Conservation (phyloP, 306 rosid genomes). For the Trichosanthes truncata region DNA sequence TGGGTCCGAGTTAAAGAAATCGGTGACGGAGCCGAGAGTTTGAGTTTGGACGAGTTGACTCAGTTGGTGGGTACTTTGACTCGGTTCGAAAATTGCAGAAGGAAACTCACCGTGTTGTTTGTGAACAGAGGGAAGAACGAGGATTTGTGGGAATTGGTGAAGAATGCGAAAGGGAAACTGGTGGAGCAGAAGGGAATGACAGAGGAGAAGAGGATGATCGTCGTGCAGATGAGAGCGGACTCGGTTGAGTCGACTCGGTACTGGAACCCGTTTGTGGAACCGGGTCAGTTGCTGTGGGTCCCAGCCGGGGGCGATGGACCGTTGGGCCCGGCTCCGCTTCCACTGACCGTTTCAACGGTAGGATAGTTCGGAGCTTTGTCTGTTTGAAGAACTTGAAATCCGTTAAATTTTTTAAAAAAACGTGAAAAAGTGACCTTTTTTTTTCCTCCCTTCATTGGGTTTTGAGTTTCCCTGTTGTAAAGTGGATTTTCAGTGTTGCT, state of each 20-base stretch:
- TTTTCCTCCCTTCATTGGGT: not conserved
- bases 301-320: conserved; percentile 1
- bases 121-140: conserved; percentile 37
- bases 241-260: conserved; percentile 32
- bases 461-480: not conserved
- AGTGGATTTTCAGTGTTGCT: not conserved
- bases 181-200: conserved; percentile 26
- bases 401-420: not conserved
- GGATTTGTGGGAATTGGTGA: conserved; percentile 55
- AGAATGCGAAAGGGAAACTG: conserved; percentile 16
- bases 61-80: conserved; percentile 24
- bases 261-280: conserved; percentile 57
- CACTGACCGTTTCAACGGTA: conserved; percentile 12
- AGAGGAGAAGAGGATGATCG: conserved; percentile 31
- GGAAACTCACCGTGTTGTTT: conserved; percentile 42
- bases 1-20: conserved; percentile 28
- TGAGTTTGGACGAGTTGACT: conserved; percentile 41
- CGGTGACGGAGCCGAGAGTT: conserved; percentile 16
- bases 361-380: not conserved
- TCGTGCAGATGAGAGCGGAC: conserved; percentile 16
- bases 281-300: conserved; percentile 34
- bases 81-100: conserved; percentile 32
- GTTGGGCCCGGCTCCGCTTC: not conserved
- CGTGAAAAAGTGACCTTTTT: not conserved
- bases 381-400: not conserved